Evolutionary conservation across 2,329 filamentous ascomycete genomes (phyloP), one percentile per base, ranked within the genome.

Genomic region (Colletotrichum chlorophyti): DNA sequence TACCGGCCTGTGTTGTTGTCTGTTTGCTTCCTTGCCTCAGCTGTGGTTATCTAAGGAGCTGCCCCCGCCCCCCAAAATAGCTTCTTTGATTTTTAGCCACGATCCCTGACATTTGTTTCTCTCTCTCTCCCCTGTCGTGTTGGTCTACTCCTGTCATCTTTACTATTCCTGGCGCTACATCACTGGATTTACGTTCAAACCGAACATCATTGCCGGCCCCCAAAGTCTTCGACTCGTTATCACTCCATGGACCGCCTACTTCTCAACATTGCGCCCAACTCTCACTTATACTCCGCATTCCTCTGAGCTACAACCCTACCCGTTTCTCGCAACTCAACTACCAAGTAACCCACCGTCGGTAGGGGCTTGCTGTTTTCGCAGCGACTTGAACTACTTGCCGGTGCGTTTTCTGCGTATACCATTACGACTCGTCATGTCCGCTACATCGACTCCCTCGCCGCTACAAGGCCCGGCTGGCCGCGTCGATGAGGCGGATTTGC

Each of bases 401-500:
- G n/a, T n/a, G n/a, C n/a, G n/a, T n/a, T n/a, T n/a, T 7, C 11
- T 42, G 11, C 10, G 19, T 12, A 23, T 47, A 29, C n/a, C 29
- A n/a, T 17, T 19, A 14, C 11, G 27, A 6, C 24, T 27, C 26
- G 31, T 42, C 27, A 69, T 69, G 70, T 69, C 69, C 53, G 58
- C 62, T 49, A 58, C 49, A 32, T 64, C 68, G 38, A 66, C 71
- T 31, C 64, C 64, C 34, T 69, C 70, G 29, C 66, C 69, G 21
- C 63, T 53, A 60, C 68, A 63, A 41, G 62, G 63, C 52, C 64
- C 66, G 32, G 41, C 60, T 9, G 50, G 51, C 27, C 41, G 61
- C 37, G 61, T 64, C 50, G 79, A 82, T 54, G 80, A 83, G 51
- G 62, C 75, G 32, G 75, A 75, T 46, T 75, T 87, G 19, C 84